phyloP scores from a whole-genome alignment of 1,284 basidiomycete species.

The Tilletiaria anomala region DNA sequence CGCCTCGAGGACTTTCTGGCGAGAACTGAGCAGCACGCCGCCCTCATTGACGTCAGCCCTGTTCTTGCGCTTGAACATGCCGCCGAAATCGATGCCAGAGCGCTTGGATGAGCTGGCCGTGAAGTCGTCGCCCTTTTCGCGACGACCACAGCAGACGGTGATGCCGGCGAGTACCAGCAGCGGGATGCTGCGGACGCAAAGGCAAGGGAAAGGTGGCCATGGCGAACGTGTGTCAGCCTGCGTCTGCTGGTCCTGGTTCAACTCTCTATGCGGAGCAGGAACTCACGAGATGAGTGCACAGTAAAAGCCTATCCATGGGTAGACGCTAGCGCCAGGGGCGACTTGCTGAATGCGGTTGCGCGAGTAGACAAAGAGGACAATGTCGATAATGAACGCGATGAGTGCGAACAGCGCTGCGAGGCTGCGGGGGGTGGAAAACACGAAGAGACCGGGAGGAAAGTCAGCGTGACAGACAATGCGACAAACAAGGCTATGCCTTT shows the following conservation, averaged over 20 bases:
- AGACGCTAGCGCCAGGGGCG: constrained; percentile 1
- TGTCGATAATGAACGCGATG: constrained; percentile 1
- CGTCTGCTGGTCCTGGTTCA: background rate
- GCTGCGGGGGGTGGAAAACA: background rate
- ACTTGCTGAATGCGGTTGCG: constrained; percentile 4
- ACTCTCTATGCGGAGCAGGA: background rate
- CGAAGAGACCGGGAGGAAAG: constrained; percentile 1
- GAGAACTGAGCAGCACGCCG: too few relatives aligned
- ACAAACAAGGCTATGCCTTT: background rate
- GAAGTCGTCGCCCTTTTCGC: background rate
- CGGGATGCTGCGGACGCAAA: constrained; percentile 7
- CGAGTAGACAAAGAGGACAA: constrained; percentile 6
- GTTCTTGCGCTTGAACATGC: too few relatives aligned
- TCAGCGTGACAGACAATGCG: background rate
- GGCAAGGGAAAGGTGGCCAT: background rate
- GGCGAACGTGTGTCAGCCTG: background rate
- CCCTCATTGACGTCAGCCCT: background rate
- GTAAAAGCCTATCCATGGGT: constrained; percentile 7
- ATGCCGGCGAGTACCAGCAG: constrained; percentile 5
- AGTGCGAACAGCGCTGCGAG: background rate
- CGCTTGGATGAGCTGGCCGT: too few relatives aligned
- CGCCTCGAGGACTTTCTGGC: too few relatives aligned
- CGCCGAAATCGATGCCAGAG: too few relatives aligned
- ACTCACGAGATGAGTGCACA: too few relatives aligned
- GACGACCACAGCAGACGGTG: constrained; percentile 9